These are phyloP conservation scores for Nicotiana tomentosiformis DNA, from an alignment of 257 asterid genomes.

Conservation along the genomic window DNA sequence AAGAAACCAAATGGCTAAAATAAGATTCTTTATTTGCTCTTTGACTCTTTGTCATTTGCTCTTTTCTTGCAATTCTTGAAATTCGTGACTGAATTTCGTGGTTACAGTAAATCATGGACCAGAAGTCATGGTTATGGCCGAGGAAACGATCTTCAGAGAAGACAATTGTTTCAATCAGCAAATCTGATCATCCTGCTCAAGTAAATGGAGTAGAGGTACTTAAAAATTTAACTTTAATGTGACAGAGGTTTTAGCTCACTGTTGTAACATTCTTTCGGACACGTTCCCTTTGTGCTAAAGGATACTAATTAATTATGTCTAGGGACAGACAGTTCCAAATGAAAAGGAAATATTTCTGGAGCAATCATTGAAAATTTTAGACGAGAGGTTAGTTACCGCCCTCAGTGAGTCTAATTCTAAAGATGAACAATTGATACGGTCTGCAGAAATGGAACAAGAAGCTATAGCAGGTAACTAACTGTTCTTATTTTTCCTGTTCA, in stretches of 20 bases:
- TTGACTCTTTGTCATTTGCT: neutral
- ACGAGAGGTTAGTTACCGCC: conserved; percentile 52
- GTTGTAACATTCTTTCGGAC: neutral
- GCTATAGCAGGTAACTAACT: conserved; percentile 47
- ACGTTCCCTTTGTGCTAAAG: neutral
- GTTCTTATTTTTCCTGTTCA: neutral
- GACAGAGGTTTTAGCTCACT: neutral
- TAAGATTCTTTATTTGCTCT: neutral
- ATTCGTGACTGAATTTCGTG: neutral
- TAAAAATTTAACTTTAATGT: neutral
- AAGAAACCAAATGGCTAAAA: neutral
- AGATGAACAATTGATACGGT: conserved; percentile 38
- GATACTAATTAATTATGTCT: neutral
- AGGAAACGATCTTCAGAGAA: conserved; percentile 66
- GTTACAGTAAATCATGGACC: conserved; percentile 53
- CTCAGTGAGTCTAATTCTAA: conserved; percentile 53
- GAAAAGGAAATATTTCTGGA: conserved; percentile 54
- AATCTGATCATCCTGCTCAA: conserved; percentile 18
- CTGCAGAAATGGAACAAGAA: conserved; percentile 33
- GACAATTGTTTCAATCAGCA: conserved; percentile 45
- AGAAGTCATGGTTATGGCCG: conserved; percentile 76
- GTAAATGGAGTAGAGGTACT: conserved; percentile 58
- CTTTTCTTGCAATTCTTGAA: neutral
- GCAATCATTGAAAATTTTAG: conserved; percentile 42
- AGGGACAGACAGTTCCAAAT: conserved; percentile 29